Conservation (phyloP, 2,329 filamentous ascomycete genomes). For the Pyrenochaeta sp. region DNA sequence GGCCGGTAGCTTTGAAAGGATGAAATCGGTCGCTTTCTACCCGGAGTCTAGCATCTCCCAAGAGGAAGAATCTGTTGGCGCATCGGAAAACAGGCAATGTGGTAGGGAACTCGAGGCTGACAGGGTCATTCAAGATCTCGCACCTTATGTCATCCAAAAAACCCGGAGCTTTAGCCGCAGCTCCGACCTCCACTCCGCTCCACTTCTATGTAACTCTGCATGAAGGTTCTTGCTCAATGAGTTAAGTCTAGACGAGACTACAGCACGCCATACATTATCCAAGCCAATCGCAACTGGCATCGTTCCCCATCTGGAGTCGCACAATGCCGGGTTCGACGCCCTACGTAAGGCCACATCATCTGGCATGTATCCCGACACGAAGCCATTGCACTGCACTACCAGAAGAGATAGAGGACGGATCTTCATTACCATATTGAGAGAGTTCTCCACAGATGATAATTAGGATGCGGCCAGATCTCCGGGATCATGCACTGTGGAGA, state of each 20-base stretch:
- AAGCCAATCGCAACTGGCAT: not conserved
- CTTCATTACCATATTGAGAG: not conserved
- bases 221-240: not conserved
- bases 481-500: no score
- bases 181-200: slow-evolving; percentile 1
- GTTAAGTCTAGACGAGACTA: not conserved
- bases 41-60: no score
- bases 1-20: not conserved
- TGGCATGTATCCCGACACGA: not conserved
- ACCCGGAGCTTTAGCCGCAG: slow-evolving; percentile 4
- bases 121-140: not conserved
- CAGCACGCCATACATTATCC: not conserved
- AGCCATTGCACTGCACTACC: not conserved
- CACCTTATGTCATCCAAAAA: slow-evolving; percentile 8
- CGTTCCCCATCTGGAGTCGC: not conserved
- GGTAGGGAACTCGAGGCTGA: not conserved
- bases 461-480: no score
- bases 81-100: no score
- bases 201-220: not conserved
- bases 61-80: no score
- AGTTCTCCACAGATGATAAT: not conserved
- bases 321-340: not conserved
- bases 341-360: not conserved
- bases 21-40: not conserved
- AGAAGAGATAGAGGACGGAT: not conserved